Evolutionary conservation across 169 alveolate species (phyloP), one percentile per base, ranked within the genome.

Genomic region (Cryptosporidium baileyi): DNA sequence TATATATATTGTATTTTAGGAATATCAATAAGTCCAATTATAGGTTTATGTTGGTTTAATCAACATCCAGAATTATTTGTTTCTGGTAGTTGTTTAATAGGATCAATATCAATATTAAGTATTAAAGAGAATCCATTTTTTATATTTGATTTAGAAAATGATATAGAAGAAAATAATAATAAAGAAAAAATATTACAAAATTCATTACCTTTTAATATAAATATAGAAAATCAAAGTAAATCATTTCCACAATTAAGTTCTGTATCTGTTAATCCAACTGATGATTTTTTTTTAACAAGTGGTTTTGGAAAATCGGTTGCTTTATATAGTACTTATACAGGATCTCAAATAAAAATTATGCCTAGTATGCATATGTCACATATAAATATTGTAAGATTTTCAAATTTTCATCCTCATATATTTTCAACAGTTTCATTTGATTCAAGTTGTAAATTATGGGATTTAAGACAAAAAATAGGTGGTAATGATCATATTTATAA

Each of bases 391-490:
- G 90, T 89, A 9, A 63, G 92, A 40, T 89, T 89, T 62, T 63
- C 92, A 22, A 63, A 80, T 54, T 52, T 28, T 43, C 89, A 88
- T 30, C 92, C 92, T 17, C 90, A 81, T 6, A 54, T 89, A 32
- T 89, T 89, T 80, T 88, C 89, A 51, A 89, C 92, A 1, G 90
- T 82, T 3, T 89, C 92, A 17, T 89, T 89, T 57, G 92, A 89
- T 34, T 89, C 82, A 19, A 89, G 88, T 32, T 89, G 92, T 74
- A 89, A 81, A 51, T 45, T 89, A 19, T 89, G 92, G 92, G 92
- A 89, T 40, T 62, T 89, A 38, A 88, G 92, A 26, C 90, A 89
- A 79, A 65, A 79, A 61, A 81, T 89, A 43, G 17, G 47, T 19
- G 80, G 81, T 9, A 80, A 62, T n/a, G 63, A 34, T 32, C 89